These are phyloP conservation scores for Aegilops tauschii DNA, from an alignment of 176 grass and related monocot species.

Conservation along the genomic window DNA sequence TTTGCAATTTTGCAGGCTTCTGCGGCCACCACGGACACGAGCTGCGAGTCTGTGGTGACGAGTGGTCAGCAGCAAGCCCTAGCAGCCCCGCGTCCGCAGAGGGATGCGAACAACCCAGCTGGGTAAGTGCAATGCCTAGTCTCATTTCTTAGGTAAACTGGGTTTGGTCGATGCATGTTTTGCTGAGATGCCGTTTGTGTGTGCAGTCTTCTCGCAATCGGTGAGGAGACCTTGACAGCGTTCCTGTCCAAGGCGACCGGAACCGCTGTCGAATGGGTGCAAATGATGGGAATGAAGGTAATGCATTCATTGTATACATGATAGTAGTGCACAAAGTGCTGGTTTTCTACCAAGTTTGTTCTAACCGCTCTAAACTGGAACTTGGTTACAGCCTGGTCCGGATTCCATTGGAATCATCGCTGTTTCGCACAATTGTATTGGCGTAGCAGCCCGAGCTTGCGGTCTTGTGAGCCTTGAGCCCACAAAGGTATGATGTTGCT, in stretches of 20 bases:
- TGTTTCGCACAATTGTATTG: constrained; percentile 99
- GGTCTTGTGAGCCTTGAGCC: constrained; percentile 99
- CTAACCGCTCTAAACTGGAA: background rate
- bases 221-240: constrained; percentile 98
- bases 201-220: constrained; percentile 85
- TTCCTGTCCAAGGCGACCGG: constrained; percentile 99
- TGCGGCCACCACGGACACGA: constrained; percentile 93
- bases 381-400: constrained; percentile 86
- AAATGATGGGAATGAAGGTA: constrained; percentile 99
- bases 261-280: constrained; percentile 98
- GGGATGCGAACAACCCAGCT: constrained; percentile 95
- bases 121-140: constrained; percentile 44
- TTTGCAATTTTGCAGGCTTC: constrained; percentile 52
- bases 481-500: constrained; percentile 68
- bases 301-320: background rate
- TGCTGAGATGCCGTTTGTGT: background rate
- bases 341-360: background rate
- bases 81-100: constrained; percentile 60
- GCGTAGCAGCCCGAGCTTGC: constrained; percentile 95
- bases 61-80: constrained; percentile 90
- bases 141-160: background rate
- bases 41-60: constrained; percentile 98
- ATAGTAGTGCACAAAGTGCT: background rate
- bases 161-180: background rate
- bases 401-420: constrained; percentile 99